Base-by-base conservation (phyloP, 345 rosid species). In the Clarkia xantiana region DNA sequence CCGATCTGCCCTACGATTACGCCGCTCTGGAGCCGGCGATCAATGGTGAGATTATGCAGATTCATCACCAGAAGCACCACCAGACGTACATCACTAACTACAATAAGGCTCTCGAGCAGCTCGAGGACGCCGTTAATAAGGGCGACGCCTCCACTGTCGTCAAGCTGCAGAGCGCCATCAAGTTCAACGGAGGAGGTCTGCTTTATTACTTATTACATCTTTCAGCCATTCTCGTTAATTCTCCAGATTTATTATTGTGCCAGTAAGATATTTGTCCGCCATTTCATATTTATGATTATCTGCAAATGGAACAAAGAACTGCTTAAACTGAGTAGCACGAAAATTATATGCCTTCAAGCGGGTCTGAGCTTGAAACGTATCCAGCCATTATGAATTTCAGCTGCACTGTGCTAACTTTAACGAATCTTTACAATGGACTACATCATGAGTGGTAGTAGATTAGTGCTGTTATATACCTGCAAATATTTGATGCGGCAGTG, bases 11-110 rank as follows among this genome's bases (percentile, higher is more conserved):
- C 2, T 91, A 91, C 64, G 98, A 81, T 47, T 91, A 91, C 19
- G 70, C 78, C 15, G 90, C 87, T 0, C 72, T 91, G 70, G 94
- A 91, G 73, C 98, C 98, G 55, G 95, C 71, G 47, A 79, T 91
- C 54, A 78, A 83, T 60, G 98, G 80, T 44, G 94, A 86, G 70
- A 91, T 91, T 19, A 91, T 91, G 98, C 81, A 81, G 75, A 64
- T 91, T 20, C 98, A 91, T 55, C 98, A 91, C 82, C 87, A 84
- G 76, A 91, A 91, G 71, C 98, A 91, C 55, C 98, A 91, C 58
- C 89, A 79, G 67, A n/a, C 93, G 49, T 91, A 91, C 53, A 51
- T 91, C 59, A 78, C 94, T 38, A 91, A 91, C 66, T 91, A 71
- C 68, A 91, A 84, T 74, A 86, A 81, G 67, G 76, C 93, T 39